These are phyloP conservation scores for Rosa rugosa DNA, from an alignment of 306 rosid species.

Conservation along the genomic window DNA sequence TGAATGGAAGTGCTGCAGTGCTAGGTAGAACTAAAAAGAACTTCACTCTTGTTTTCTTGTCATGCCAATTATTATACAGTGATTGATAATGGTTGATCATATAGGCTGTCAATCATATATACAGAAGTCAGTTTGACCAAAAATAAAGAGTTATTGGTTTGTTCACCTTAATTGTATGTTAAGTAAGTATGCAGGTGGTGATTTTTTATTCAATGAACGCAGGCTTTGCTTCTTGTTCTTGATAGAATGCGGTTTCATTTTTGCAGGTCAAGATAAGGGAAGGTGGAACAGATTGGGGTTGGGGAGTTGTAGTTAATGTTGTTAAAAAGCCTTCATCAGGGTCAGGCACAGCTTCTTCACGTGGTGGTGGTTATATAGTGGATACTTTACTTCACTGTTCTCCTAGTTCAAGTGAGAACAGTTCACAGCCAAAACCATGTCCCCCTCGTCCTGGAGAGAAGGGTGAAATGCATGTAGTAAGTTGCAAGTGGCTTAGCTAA, in stretches of 20 bases:
- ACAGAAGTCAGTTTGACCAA: background rate
- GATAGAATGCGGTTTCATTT: background rate
- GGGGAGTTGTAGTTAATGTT: conserved; percentile 98
- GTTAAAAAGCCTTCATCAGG: conserved; percentile 74
- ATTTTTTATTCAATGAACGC: background rate
- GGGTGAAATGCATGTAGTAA: conserved; percentile 99
- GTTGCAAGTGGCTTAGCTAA: conserved; percentile 22
- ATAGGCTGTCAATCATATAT: background rate
- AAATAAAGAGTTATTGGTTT: background rate
- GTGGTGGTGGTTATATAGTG: conserved; percentile 77
- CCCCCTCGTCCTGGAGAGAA: conserved; percentile 94
- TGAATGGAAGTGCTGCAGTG: background rate
- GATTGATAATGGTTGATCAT: background rate
- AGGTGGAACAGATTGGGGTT: conserved; percentile 99
- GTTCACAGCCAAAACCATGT: conserved; percentile 86
- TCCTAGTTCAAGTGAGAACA: conserved; percentile 72
- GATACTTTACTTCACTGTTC: conserved; percentile 95
- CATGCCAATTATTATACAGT: background rate
- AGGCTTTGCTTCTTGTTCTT: background rate
- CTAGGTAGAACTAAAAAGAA: background rate
- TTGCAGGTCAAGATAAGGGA: conserved; percentile 85
- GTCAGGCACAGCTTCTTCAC: conserved; percentile 14
- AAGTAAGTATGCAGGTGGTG: background rate
- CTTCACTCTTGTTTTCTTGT: background rate
- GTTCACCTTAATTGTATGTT: conserved; percentile 1